Percentiles rank a stretch among this genome's conserved stretches.
Evolutionary conservation across 2,329 filamentous ascomycete genomes (phyloP).

Genomic region (Monilinia fructigena): DNA sequence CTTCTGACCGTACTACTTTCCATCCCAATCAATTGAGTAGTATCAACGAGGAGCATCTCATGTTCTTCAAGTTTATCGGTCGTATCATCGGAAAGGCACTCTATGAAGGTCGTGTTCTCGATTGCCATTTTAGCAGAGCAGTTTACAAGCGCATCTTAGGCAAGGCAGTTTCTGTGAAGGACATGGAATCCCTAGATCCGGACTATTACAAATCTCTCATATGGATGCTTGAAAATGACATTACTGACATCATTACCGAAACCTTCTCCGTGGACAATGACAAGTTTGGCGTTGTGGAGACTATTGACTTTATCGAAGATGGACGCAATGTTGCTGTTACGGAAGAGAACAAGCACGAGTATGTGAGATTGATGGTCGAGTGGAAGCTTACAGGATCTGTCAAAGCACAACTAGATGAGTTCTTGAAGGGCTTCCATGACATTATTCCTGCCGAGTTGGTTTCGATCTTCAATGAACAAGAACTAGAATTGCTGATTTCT

Average conservation of each 20-base stretch:
- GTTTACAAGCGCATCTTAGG: slow-evolving; percentile 98
- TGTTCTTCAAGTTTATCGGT: slow-evolving; percentile 99
- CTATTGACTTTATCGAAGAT: slow-evolving; percentile 81
- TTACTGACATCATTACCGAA: slow-evolving; percentile 90
- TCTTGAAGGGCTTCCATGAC: slow-evolving; percentile 94
- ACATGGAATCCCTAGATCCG: slow-evolving; percentile 97
- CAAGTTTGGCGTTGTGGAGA: slow-evolving; percentile 84
- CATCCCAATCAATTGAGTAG: slow-evolving; percentile 93
- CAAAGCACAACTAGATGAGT: slow-evolving; percentile 89
- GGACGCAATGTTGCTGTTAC: slow-evolving; percentile 92
- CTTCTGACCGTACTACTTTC: slow-evolving; percentile 96
- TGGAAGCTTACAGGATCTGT: slow-evolving; percentile 90
- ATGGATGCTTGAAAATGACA: slow-evolving; percentile 99
- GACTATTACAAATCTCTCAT: slow-evolving; percentile 98
- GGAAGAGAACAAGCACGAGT: slow-evolving; percentile 98
- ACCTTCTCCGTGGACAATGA: slow-evolving; percentile 94
- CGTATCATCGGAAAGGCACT: slow-evolving; percentile 97
- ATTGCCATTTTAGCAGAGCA: slow-evolving; percentile 98
- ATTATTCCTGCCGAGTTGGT: slow-evolving; percentile 94
- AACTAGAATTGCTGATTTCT: slow-evolving; percentile 93
- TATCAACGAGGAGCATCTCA: slow-evolving; percentile 91
- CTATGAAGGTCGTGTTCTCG: slow-evolving; percentile 91
- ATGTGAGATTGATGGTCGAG: slow-evolving; percentile 90
- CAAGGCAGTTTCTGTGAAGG: slow-evolving; percentile 93
- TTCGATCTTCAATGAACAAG: slow-evolving; percentile 97